A percentile compares a stretch with the other conserved stretches of the same genome.
Conservation (phyloP, 148 eudicot genomes). For the Polygonum maritimum region DNA sequence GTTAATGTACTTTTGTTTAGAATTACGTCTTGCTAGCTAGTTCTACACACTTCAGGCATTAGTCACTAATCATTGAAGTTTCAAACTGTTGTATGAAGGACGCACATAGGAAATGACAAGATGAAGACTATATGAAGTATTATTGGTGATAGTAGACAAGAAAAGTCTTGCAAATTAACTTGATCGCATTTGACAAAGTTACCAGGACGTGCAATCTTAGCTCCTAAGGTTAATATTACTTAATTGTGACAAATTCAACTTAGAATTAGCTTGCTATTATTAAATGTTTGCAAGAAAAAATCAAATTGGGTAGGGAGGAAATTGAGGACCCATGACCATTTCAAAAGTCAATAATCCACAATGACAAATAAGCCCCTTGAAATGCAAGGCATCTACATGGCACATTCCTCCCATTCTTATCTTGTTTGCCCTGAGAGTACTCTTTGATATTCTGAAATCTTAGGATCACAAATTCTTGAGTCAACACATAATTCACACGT, state of each 20-base stretch:
- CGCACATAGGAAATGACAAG: not conserved
- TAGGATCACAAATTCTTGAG: not conserved
- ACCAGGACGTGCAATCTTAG: not conserved
- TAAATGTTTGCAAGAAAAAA: not conserved
- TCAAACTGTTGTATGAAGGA: not conserved
- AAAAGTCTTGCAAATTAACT: not conserved
- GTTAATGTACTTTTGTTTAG: too few relatives aligned
- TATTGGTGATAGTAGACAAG: not conserved
- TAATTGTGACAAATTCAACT: not conserved
- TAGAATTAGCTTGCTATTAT: not conserved
- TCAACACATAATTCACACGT: not conserved
- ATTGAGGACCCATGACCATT: not conserved
- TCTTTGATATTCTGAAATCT: not conserved
- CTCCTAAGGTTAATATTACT: not conserved
- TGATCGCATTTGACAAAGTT: not conserved
- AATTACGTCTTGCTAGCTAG: too few relatives aligned
- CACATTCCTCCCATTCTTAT: not conserved
- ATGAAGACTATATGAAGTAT: not conserved
- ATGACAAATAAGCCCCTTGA: not conserved
- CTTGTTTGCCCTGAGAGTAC: not conserved
- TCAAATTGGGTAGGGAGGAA: conserved; percentile 1
- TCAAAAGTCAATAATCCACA: not conserved
- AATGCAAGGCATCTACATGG: not conserved
- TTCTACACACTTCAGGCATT: too few relatives aligned
- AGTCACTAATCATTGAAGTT: too few relatives aligned